Percentiles rank a stretch among this genome's conserved stretches.
phyloP scores from a whole-genome alignment of 2,329 filamentous ascomycete species.

The Trichoderma guizhouense region DNA sequence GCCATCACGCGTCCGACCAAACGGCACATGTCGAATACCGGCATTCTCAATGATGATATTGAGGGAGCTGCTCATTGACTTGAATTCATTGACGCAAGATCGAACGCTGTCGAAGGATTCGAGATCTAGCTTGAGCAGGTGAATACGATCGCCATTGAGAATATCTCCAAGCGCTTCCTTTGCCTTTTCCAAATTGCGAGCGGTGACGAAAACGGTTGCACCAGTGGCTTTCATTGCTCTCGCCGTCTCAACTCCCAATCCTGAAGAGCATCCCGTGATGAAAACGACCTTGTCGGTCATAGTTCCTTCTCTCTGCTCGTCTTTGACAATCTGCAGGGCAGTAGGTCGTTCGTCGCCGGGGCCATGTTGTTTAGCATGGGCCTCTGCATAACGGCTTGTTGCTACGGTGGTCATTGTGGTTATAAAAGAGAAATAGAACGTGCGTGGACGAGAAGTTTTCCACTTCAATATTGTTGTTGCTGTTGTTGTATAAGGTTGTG shows the following conservation, averaged over 20 bases:
- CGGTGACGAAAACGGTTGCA: slow-evolving; percentile 26
- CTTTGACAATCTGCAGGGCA: slow-evolving; percentile 38
- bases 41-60: slow-evolving; percentile 45
- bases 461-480: not conserved
- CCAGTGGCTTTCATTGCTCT: slow-evolving; percentile 41
- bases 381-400: slow-evolving; percentile 18
- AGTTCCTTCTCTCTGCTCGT: slow-evolving; percentile 33
- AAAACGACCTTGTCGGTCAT: slow-evolving; percentile 38
- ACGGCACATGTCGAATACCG: slow-evolving; percentile 38
- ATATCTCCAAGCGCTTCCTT: slow-evolving; percentile 20
- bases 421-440: not conserved
- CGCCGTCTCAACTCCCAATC: slow-evolving; percentile 44
- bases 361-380: slow-evolving; percentile 36
- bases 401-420: not conserved
- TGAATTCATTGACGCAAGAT: slow-evolving; percentile 22
- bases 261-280: slow-evolving; percentile 43
- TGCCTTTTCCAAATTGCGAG: slow-evolving; percentile 27
- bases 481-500: not conserved
- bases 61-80: slow-evolving; percentile 21
- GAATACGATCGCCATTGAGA: slow-evolving; percentile 20
- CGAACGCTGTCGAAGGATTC: slow-evolving; percentile 28
- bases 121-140: slow-evolving; percentile 28
- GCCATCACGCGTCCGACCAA: slow-evolving; percentile 37
- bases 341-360: slow-evolving; percentile 41
- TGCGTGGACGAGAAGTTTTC: not conserved